Percentiles rank a stretch among this genome's conserved stretches.
Conservation (phyloP, 768 basidiomycete species). For the Leccinum obscurum region DNA sequence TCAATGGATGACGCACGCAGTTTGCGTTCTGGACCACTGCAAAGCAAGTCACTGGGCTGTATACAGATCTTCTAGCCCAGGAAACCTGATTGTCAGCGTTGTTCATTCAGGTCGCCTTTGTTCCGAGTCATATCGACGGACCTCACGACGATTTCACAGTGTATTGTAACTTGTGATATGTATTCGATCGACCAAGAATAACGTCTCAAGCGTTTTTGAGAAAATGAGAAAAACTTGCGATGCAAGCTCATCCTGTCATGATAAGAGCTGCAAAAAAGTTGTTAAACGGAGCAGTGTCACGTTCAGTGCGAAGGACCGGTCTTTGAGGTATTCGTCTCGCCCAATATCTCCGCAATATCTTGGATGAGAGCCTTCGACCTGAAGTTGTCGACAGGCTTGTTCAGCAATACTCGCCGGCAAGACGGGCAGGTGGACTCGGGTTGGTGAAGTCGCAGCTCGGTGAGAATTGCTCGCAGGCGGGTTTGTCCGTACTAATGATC, state of each 20-base stretch:
- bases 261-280: constrained; percentile 40
- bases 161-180: not conserved
- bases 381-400: constrained; percentile 59
- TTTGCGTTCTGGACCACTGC: too few relatives aligned
- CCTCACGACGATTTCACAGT: too few relatives aligned
- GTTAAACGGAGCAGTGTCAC: constrained; percentile 41
- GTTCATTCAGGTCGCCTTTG: too few relatives aligned
- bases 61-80: too few relatives aligned
- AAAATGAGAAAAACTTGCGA: not conserved
- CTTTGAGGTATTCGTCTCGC: constrained; percentile 9
- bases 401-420: constrained; percentile 52
- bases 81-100: too few relatives aligned
- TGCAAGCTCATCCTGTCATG: not conserved
- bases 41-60: too few relatives aligned
- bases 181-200: not conserved
- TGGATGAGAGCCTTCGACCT: constrained; percentile 57
- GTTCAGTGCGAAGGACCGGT: not conserved
- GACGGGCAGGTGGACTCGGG: constrained; percentile 69
- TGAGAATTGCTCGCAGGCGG: not conserved
- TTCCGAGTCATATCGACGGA: too few relatives aligned
- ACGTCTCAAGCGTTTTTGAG: not conserved
- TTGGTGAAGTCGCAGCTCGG: constrained; percentile 29
- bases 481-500: constrained; percentile 15
- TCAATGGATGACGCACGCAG: too few relatives aligned
- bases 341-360: constrained; percentile 2